Conservation (phyloP, 2,329 filamentous ascomycete species). For the Curvularia verruculosa region DNA sequence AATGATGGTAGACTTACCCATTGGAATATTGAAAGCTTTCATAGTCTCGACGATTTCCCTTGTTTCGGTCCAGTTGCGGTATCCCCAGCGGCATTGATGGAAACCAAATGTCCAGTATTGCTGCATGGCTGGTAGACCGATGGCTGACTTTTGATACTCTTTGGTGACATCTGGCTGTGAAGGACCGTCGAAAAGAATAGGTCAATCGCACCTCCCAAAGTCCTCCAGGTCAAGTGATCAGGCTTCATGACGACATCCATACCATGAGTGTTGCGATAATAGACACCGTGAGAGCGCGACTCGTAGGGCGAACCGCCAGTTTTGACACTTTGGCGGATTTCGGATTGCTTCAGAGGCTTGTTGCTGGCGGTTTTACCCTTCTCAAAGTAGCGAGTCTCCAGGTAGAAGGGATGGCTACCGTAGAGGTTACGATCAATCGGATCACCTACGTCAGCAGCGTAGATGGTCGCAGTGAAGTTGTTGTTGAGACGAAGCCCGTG, state of each 20-base stretch:
- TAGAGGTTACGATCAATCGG: slow-evolving; percentile 72
- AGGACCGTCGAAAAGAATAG: slow-evolving; percentile 80
- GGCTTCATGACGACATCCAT: slow-evolving; percentile 73
- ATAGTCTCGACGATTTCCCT: slow-evolving; percentile 63
- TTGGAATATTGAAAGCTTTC: slow-evolving; percentile 61
- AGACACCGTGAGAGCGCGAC: slow-evolving; percentile 77
- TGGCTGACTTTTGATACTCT: slow-evolving; percentile 70
- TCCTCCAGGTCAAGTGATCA: slow-evolving; percentile 72
- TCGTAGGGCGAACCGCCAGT: slow-evolving; percentile 59
- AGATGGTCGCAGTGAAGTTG: slow-evolving; percentile 72
- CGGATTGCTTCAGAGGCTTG: slow-evolving; percentile 60
- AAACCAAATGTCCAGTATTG: slow-evolving; percentile 80
- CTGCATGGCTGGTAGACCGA: slow-evolving; percentile 77
- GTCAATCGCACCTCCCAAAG: slow-evolving; percentile 77
- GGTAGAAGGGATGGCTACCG: slow-evolving; percentile 77
- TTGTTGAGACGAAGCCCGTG: slow-evolving; percentile 73
- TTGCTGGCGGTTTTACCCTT: slow-evolving; percentile 56
- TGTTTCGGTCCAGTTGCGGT: slow-evolving; percentile 72
- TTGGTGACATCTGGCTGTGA: slow-evolving; percentile 70
- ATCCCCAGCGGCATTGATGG: slow-evolving; percentile 86
- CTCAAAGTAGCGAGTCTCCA: slow-evolving; percentile 78
- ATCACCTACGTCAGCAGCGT: slow-evolving; percentile 71
- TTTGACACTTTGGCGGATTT: slow-evolving; percentile 46
- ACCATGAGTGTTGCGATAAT: slow-evolving; percentile 75
- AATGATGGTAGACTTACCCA: slow-evolving; percentile 34